Percentiles rank a stretch among this genome's conserved stretches.
Conservation (phyloP, 164 flowering plant genomes). For the Vitis cinerea region DNA sequence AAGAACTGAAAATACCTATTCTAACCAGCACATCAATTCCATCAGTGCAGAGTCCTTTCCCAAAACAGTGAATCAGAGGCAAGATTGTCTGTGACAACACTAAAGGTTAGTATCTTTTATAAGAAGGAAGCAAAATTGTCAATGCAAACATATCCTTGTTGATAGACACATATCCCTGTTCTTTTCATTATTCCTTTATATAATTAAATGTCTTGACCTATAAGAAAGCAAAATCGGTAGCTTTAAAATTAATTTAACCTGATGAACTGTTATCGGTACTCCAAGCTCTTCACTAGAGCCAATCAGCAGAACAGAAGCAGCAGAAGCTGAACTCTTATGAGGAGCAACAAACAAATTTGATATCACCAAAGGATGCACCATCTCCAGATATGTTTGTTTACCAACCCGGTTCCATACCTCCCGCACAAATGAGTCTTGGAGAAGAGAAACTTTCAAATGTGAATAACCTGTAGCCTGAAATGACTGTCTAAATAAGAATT, state of each 20-base stretch:
- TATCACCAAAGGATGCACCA: constrained; percentile 73
- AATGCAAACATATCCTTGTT: neutral
- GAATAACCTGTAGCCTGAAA: constrained; percentile 79
- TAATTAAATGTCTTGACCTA: too few species aligned
- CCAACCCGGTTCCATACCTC: constrained; percentile 82
- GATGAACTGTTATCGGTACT: constrained; percentile 78
- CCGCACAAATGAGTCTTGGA: constrained; percentile 91
- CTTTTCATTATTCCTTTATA: too few species aligned
- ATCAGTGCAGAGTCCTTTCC: constrained; percentile 84
- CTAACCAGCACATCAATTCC: constrained; percentile 93
- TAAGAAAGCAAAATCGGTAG: too few species aligned
- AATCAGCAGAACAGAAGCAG: constrained; percentile 91
- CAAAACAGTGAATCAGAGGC: constrained; percentile 86
- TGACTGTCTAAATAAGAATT: constrained; percentile 10
- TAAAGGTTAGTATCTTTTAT: constrained; percentile 21
- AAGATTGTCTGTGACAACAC: constrained; percentile 68
- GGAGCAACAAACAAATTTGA: constrained; percentile 68
- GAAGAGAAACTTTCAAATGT: constrained; percentile 87
- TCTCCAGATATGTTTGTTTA: constrained; percentile 72
- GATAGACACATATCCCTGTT: neutral
- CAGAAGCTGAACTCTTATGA: constrained; percentile 76
- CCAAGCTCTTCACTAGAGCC: constrained; percentile 98
- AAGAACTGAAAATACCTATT: constrained; percentile 63
- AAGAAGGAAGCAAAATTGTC: neutral
- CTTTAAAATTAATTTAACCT: constrained; percentile 46